A percentile compares a stretch with the other conserved stretches of the same genome.
Evolutionary conservation across 257 asterid genomes (phyloP).

Genomic region (Solanum commersonii): DNA sequence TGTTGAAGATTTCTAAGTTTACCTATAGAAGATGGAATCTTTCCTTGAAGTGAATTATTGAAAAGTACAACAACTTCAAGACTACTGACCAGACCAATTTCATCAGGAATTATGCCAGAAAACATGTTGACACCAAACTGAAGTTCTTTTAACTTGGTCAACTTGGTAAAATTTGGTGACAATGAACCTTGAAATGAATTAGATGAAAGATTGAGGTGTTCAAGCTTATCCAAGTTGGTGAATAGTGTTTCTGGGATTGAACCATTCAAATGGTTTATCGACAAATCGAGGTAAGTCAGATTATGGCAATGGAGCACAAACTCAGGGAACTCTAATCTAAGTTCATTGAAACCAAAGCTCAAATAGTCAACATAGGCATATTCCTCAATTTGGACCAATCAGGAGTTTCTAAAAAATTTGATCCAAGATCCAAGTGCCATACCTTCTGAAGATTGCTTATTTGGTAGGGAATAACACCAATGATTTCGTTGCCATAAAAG

Average conservation of each 20-base stretch:
- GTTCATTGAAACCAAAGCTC: neutral
- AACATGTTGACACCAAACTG: neutral
- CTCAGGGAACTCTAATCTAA: fast-evolving
- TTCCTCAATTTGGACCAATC: neutral
- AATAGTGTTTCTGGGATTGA: neutral
- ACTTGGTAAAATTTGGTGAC: neutral
- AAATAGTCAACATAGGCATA: neutral
- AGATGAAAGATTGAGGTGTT: neutral
- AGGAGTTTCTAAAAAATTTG: neutral
- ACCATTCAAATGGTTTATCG: neutral
- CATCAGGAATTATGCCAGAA: neutral
- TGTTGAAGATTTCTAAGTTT: neutral
- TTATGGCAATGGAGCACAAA: neutral
- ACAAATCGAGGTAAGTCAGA: neutral
- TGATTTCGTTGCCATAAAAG: fast-evolving
- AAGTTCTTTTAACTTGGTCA: neutral
- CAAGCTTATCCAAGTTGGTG: neutral
- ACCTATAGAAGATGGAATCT: neutral
- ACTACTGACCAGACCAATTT: fast-evolving
- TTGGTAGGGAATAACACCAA: neutral
- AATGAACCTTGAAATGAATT: neutral
- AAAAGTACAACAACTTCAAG: neutral
- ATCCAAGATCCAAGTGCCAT: neutral
- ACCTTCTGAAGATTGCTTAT: neutral
- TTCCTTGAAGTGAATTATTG: neutral